A percentile compares a stretch with the other conserved stretches of the same genome.
Evolutionary conservation across 179 eudicot species (phyloP).

Genomic region (Vitellaria paradoxa): DNA sequence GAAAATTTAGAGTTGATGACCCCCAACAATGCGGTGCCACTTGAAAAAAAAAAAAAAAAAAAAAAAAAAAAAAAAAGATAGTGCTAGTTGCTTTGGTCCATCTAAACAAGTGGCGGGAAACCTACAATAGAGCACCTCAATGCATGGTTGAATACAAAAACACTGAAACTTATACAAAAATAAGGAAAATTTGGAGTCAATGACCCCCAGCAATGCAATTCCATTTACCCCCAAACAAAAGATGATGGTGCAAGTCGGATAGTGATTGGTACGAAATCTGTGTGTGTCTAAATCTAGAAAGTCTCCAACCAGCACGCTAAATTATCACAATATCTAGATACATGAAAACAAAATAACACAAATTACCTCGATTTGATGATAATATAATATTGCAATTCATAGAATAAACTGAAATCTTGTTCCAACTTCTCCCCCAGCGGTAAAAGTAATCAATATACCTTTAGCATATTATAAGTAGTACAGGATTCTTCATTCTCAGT

Average conservation of each 20-base stretch:
- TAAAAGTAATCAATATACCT: constrained; percentile 39
- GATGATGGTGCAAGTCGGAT: neutral
- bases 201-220: no score
- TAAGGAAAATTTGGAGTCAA: no score
- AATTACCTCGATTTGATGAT: neutral
- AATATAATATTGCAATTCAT: neutral
- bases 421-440: no score
- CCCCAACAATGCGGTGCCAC: no score
- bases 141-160: no score
- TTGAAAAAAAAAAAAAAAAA: no score
- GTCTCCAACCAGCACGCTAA: neutral
- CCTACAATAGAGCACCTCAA: constrained; percentile 35
- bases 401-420: neutral
- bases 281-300: neutral
- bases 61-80: no score
- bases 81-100: constrained; percentile 94
- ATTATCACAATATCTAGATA: neutral
- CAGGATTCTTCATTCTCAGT: constrained; percentile 92
- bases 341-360: neutral
- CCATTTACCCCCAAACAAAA: no score
- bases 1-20: no score
- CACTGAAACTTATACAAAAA: no score
- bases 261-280: neutral
- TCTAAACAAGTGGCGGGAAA: constrained; percentile 78
- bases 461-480: constrained; percentile 88